These are phyloP conservation scores for Spathaspora arborariae DNA, from an alignment of 805 yeast genomes.

Conservation along the genomic window DNA sequence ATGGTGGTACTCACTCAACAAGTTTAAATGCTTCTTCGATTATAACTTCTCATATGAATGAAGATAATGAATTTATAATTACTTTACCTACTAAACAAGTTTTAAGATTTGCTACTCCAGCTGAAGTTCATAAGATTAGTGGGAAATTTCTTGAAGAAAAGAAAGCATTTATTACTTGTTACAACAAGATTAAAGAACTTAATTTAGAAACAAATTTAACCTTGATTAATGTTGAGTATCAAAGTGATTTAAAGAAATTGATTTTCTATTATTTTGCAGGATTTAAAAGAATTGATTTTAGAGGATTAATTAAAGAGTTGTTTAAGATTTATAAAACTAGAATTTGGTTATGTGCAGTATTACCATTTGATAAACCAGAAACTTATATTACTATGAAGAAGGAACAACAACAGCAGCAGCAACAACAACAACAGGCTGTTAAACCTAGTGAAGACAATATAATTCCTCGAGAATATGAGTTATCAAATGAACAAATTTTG, in stretches of 20 bases:
- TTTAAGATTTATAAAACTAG: conserved; percentile 45
- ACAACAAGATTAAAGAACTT: conserved; percentile 43
- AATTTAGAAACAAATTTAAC: conserved; percentile 44
- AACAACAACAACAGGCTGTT: neutral
- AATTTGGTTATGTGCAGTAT: conserved; percentile 46
- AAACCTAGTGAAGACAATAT: neutral
- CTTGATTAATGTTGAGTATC: conserved; percentile 43
- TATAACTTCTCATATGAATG: conserved; percentile 40
- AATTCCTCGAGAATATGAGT: conserved; percentile 36
- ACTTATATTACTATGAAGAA: conserved; percentile 17
- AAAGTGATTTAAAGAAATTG: conserved; percentile 42
- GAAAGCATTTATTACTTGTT: conserved; percentile 65
- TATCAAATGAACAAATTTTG: conserved; percentile 36
- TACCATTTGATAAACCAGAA: conserved; percentile 37
- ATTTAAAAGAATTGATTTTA: conserved; percentile 41
- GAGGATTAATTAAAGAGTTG: conserved; percentile 41
- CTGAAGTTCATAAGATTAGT: conserved; percentile 59
- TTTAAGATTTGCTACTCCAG: conserved; percentile 69
- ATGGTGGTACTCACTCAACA: conserved; percentile 39
- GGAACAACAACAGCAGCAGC: neutral
- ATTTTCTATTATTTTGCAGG: conserved; percentile 46
- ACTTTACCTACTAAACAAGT: conserved; percentile 74
- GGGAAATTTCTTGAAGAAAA: conserved; percentile 68
- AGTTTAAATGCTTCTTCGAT: conserved; percentile 30
- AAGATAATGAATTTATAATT: conserved; percentile 60